Base-by-base conservation (phyloP, 75 land plant species). In the Pinus albicaulis region DNA sequence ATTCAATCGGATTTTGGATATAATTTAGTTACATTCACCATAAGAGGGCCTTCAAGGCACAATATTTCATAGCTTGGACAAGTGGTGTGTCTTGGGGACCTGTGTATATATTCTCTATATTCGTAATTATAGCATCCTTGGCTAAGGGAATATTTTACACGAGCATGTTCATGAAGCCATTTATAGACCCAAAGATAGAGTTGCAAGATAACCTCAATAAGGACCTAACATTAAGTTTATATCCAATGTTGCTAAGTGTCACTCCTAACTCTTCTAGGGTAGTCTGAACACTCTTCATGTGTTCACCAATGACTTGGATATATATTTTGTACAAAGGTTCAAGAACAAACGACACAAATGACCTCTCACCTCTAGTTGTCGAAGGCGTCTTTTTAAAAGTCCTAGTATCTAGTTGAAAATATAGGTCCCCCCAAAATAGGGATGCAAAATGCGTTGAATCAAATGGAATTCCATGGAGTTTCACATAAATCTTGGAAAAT, bases 1-100 rank as follows among this genome's bases (percentile, higher is more conserved):
- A 92, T 97, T 73, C 99, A 97, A 72, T 97, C 99, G 55, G 90
- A 83, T 78, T 97, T 97, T 4, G 99, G 99, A 77, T 97, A 97
- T 62, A 97, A 87, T 80, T 94, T 97, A 31, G 99, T 97, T 12
- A 97, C 76, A 76, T 97, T 97, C 36, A 97, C 98, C 99, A 94
- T 97, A n/a, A 97, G 78, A 4, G 98, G 95, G 8, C 95, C 99
- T 25, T 78, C 82, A 55, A 93, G 78, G 92, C 90, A 86, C 98
- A 97, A 15, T 78, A 70, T 69, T 79, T 85, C 92, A 94, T 97
- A 24, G 95, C 86, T 59, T 89, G 77, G 24, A 84, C 91, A 76
- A 91, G 80, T 34, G 20, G 11, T 56, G 93, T 82, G 72, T 92
- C 92, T 75, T 87, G 94, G 3, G 98, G 98, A 34, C 99, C 98